Percentiles rank a stretch among this genome's conserved stretches.
Conservation (phyloP, 257 asterid species). For the Capsicum rhomboideum region DNA sequence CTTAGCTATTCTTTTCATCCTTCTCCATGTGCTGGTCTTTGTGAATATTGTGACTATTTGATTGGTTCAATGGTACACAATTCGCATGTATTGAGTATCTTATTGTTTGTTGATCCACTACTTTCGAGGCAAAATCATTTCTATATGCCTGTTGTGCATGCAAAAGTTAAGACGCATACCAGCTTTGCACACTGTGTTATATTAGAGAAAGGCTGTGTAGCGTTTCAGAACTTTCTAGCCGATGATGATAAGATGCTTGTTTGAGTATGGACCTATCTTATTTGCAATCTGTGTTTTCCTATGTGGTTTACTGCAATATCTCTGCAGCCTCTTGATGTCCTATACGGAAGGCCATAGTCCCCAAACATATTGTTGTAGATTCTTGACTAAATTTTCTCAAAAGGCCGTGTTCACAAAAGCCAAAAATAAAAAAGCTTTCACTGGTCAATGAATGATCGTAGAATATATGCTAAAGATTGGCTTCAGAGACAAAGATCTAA, state of each 20-base stretch:
- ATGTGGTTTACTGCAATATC: background rate
- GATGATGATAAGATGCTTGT: background rate
- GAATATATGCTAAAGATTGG: background rate
- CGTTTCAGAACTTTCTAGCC: background rate
- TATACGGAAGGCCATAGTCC: no score
- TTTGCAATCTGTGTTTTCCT: background rate
- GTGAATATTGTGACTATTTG: background rate
- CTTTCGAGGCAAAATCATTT: background rate
- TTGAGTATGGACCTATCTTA: background rate
- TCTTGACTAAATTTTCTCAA: no score
- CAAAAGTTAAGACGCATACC: background rate
- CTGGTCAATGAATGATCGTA: background rate
- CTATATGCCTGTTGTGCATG: background rate
- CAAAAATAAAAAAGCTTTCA: no score
- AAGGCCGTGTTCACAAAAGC: no score
- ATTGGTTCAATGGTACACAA: background rate
- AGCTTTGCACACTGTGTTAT: background rate
- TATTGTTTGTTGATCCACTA: background rate
- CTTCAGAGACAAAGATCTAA: background rate
- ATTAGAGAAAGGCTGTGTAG: background rate
- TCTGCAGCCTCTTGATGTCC: background rate
- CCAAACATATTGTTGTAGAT: no score
- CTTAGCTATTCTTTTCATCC: background rate
- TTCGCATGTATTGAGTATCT: background rate
- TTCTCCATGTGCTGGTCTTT: background rate